phyloP scores from a whole-genome alignment of 768 basidiomycete genomes.

The Amanita polypyramis region DNA sequence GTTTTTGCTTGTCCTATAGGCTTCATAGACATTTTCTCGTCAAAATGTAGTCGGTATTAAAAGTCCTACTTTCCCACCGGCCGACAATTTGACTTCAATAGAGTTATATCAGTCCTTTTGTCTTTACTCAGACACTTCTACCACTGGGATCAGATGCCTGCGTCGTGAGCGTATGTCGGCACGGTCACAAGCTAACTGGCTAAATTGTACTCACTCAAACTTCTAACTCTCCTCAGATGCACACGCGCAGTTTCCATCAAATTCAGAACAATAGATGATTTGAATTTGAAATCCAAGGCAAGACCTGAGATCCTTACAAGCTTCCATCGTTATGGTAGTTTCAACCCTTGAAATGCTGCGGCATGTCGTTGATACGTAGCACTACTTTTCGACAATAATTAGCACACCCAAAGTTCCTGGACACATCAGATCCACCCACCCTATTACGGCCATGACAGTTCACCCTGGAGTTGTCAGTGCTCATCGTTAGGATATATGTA shows the following conservation, averaged over 20 bases:
- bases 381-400: not conserved
- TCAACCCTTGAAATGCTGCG: not conserved
- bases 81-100: not conserved
- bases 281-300: slow-evolving; percentile 25
- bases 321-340: slow-evolving; percentile 22
- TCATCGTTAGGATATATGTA: slow-evolving; percentile 3
- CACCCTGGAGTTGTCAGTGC: slow-evolving; percentile 26
- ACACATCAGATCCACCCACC: slow-evolving; percentile 24
- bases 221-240: slow-evolving; percentile 23
- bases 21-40: too few species aligned
- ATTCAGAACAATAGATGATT: slow-evolving; percentile 22
- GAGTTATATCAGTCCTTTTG: slow-evolving; percentile 45
- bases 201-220: not conserved
- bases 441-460: slow-evolving; percentile 26
- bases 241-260: slow-evolving; percentile 14
- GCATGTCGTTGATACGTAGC: too few species aligned
- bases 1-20: too few species aligned
- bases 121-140: slow-evolving; percentile 43
- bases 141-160: slow-evolving; percentile 49
- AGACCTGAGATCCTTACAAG: slow-evolving; percentile 8
- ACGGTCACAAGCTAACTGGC: not conserved
- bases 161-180: slow-evolving; percentile 39
- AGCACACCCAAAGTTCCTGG: slow-evolving; percentile 47
- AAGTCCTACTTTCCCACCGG: too few species aligned
- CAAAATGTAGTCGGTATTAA: too few species aligned